phyloP scores from a whole-genome alignment of 148 eudicot genomes.

The Polygonum aviculare region DNA sequence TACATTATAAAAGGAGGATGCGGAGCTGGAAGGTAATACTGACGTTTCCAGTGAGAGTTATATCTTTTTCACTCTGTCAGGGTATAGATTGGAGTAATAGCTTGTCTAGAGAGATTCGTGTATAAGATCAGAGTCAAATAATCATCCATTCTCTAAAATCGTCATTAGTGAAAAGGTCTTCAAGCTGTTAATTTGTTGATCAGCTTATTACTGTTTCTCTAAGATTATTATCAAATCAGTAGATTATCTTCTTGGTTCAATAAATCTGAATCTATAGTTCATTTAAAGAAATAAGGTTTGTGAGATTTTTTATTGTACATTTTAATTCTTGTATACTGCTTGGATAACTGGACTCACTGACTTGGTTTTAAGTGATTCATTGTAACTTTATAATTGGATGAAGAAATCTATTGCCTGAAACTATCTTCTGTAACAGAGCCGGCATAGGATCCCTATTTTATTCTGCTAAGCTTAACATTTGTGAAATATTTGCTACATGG shows the following conservation, averaged over 20 bases:
- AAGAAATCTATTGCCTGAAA: neutral
- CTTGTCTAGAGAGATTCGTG: neutral
- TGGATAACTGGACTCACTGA: neutral
- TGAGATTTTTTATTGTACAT: neutral
- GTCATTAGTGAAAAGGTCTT: neutral
- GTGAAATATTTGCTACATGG: neutral
- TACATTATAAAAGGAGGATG: constrained; percentile 92
- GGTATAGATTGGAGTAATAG: neutral
- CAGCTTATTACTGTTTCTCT: neutral
- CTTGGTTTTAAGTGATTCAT: neutral
- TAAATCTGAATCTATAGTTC: neutral
- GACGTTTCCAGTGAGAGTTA: neutral
- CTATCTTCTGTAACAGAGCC: neutral
- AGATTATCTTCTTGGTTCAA: neutral
- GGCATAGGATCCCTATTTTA: constrained; percentile 1
- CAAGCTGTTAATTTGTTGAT: neutral
- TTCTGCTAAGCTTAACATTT: neutral
- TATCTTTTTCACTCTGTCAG: neutral
- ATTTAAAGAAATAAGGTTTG: neutral
- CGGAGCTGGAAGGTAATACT: constrained; percentile 90
- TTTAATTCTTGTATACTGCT: neutral
- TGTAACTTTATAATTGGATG: neutral
- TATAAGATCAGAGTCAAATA: neutral
- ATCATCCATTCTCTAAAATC: neutral
- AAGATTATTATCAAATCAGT: neutral